Base-by-base conservation (phyloP, 2,329 filamentous ascomycete genomes). In the Tricladium varicosporioides region DNA sequence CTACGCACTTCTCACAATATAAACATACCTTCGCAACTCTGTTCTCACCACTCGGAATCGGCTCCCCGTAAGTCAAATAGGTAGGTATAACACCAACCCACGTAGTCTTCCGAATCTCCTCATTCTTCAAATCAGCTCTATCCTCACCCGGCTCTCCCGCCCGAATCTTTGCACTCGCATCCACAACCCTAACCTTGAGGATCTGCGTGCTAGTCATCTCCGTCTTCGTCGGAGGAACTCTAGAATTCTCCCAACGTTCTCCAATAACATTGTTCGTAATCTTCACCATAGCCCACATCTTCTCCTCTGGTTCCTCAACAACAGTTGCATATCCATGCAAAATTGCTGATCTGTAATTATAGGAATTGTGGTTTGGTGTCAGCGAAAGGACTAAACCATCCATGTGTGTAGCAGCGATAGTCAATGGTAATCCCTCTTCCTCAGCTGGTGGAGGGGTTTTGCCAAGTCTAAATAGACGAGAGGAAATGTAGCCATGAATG, bases 321-420 rank as follows among this genome's bases (percentile, higher is more conserved):
- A 87, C 72, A 8, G 73, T 77, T 0, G 87, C 91, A 69, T 86
- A 81, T 1, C 91, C 92, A 68, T 92, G 91, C 13, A 94, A 78
- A 5, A 91, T 77, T 10, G 88, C 89, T 42, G 86, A 91, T 60
- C 90, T 89, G 76, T 95, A 96, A 76, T 96, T 94, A 77, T 91
- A 93, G 74, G 84, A 90, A 76, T 95, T 90, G 55, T 81, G 83
- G 76, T 90, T 88, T n/a, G 91, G 88, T 0, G 90, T 91, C 9
- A 95, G 80, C 14, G 88, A 82, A 22, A 96, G 82, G 11, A 96
- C 85, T 51, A 94, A 77, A 45, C 90, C 91, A 73, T 95, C 90
- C 46, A 95, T 74, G 69, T 88, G 85, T 46, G 85, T 88, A 1
- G 88, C 88, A 15, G 86, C 80, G 42, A 94, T 78, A 68, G 83